These are phyloP conservation scores for Chrysanthemum lavandulifolium DNA, from an alignment of 129 eudicot genomes.

Conservation along the genomic window DNA sequence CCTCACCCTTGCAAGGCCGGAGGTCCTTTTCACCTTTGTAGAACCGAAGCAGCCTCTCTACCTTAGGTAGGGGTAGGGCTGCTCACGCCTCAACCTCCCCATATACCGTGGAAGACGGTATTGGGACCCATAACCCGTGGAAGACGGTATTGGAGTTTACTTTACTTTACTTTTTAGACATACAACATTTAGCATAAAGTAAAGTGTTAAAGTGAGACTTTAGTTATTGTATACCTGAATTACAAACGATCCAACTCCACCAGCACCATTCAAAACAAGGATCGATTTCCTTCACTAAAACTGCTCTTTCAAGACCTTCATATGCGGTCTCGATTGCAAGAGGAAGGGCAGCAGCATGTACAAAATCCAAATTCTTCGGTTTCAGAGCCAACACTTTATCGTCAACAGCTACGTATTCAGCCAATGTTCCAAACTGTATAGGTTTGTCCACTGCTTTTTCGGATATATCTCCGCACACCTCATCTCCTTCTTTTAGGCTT, in stretches of 20 bases:
- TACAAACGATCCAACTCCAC: conserved; percentile 88
- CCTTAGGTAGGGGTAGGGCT: too few species aligned
- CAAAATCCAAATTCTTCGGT: conserved; percentile 66
- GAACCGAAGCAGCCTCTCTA: too few species aligned
- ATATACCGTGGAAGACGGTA: too few species aligned
- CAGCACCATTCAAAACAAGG: conserved; percentile 87
- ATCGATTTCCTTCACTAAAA: conserved; percentile 66
- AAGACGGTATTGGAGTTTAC: too few species aligned
- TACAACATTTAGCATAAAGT: neutral
- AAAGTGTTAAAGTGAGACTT: too few species aligned
- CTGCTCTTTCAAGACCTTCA: conserved; percentile 78
- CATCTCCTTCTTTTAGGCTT: conserved; percentile 81
- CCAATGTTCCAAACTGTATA: conserved; percentile 73
- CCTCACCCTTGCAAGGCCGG: too few species aligned
- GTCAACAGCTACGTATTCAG: conserved; percentile 83
- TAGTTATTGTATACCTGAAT: conserved; percentile 55
- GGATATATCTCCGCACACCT: conserved; percentile 69
- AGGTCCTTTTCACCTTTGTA: too few species aligned
- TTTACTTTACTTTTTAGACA: too few species aligned
- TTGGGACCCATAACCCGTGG: too few species aligned
- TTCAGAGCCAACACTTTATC: conserved; percentile 73
- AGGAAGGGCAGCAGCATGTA: conserved; percentile 74
- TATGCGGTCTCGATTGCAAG: conserved; percentile 84
- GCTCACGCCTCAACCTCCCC: too few species aligned
- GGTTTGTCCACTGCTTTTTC: conserved; percentile 66